Evolutionary conservation across 805 yeast genomes (phyloP).

Genomic region (Ogataea neopini): DNA sequence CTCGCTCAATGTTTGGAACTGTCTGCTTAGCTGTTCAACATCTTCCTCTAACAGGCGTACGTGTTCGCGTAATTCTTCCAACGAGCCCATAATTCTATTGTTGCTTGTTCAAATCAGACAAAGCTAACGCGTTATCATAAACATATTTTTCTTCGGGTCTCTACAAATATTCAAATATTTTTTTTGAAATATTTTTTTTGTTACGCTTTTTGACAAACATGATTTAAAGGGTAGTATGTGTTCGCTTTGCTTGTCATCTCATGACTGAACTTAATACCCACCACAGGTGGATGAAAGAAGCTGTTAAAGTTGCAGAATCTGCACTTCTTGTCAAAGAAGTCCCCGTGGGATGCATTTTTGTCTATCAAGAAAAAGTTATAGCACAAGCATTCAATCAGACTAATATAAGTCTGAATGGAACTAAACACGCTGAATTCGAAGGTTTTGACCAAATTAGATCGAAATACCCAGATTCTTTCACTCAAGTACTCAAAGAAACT

Average conservation of each 20-base stretch:
- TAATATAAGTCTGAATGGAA: slow-evolving; percentile 80
- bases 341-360: slow-evolving; percentile 83
- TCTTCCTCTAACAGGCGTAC: slow-evolving; percentile 18
- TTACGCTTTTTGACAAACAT: background rate
- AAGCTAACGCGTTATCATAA: slow-evolving; percentile 4
- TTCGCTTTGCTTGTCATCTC: too few relatives aligned
- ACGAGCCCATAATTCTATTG: slow-evolving; percentile 10
- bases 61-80: slow-evolving; percentile 10
- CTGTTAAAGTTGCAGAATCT: slow-evolving; percentile 56
- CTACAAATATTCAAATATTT: background rate
- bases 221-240: too few relatives aligned
- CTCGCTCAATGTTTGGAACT: background rate
- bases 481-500: slow-evolving; percentile 50
- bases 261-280: slow-evolving; percentile 12
- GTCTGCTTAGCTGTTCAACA: slow-evolving; percentile 6
- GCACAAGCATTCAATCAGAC: slow-evolving; percentile 86
- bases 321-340: slow-evolving; percentile 74
- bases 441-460: slow-evolving; percentile 61
- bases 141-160: background rate
- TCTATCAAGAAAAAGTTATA: slow-evolving; percentile 49
- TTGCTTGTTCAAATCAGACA: too few relatives aligned
- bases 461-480: slow-evolving; percentile 29
- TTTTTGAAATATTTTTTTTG: background rate
- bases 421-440: slow-evolving; percentile 89
- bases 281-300: slow-evolving; percentile 49